Evolutionary conservation across 257 asterid species (phyloP).

Genomic region (Nicotiana otophora): DNA sequence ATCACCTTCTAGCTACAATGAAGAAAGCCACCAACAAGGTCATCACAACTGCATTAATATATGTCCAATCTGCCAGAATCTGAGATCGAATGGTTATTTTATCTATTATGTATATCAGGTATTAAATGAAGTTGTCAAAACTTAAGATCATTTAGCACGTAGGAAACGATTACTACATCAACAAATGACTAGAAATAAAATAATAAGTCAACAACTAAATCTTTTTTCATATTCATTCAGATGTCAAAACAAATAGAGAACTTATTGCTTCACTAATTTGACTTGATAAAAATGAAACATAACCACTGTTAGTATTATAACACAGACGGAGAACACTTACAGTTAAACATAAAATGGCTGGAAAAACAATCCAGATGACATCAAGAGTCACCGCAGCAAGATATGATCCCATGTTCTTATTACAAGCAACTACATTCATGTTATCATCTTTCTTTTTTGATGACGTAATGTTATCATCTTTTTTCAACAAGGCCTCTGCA

Average conservation of each 20-base stretch:
- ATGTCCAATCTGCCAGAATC: conserved; percentile 77
- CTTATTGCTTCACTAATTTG: neutral
- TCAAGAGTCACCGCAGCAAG: conserved; percentile 39
- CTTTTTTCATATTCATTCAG: neutral
- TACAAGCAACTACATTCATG: conserved; percentile 22
- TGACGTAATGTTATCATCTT: too few species aligned
- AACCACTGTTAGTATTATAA: neutral
- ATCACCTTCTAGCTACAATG: conserved; percentile 47
- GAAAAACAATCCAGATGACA: conserved; percentile 50
- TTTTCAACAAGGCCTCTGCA: conserved; percentile 15
- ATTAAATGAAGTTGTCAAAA: conserved; percentile 2
- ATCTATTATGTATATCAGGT: neutral
- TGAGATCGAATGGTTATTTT: conserved; percentile 30
- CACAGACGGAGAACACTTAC: conserved; percentile 43
- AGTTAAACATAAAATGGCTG: conserved; percentile 51
- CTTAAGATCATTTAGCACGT: neutral
- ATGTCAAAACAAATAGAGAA: neutral
- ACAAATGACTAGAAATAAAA: neutral
- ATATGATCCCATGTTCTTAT: conserved; percentile 38
- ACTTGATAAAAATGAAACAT: neutral
- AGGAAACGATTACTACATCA: neutral
- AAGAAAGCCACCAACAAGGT: conserved; percentile 39
- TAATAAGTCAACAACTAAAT: neutral
- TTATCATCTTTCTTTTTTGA: conserved; percentile 43
- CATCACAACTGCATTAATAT: conserved; percentile 36